A percentile compares a stretch with the other conserved stretches of the same genome.
phyloP scores from a whole-genome alignment of 2,329 filamentous ascomycete species.

The Fusarium sp. region DNA sequence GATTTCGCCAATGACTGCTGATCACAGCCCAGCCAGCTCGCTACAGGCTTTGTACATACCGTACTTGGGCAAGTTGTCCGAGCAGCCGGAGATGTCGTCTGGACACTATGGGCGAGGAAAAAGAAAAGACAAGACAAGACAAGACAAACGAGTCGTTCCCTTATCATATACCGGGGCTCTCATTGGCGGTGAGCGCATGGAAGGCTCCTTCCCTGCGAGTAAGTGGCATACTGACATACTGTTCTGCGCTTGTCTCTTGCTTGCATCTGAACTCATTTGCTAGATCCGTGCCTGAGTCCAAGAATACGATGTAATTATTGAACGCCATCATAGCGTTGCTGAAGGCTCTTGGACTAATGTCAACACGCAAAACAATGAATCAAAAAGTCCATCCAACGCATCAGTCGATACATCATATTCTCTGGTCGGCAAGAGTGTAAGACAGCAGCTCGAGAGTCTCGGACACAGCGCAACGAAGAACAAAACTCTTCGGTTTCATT shows the following conservation, averaged over 20 bases:
- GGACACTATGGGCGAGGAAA: not conserved
- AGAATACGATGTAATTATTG: slow-evolving; percentile 17
- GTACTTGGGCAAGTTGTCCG: slow-evolving; percentile 9
- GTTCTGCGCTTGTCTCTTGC: not conserved
- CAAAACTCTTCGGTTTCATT: slow-evolving; percentile 3
- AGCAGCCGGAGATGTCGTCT: slow-evolving; percentile 25
- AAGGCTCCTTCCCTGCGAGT: slow-evolving; percentile 19
- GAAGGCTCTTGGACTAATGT: slow-evolving; percentile 1
- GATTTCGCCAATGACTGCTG: slow-evolving; percentile 35
- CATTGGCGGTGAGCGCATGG: slow-evolving; percentile 22
- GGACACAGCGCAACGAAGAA: slow-evolving; percentile 9
- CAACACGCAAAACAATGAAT: not conserved
- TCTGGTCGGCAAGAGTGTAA: slow-evolving; percentile 7
- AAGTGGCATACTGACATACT: slow-evolving; percentile 15
- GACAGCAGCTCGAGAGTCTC: slow-evolving; percentile 12
- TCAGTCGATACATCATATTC: slow-evolving; percentile 11
- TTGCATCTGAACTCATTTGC: slow-evolving; percentile 2
- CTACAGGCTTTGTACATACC: slow-evolving; percentile 6
- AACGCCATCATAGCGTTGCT: slow-evolving; percentile 20
- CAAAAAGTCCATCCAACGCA: not conserved
- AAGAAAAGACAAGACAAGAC: slow-evolving; percentile 4
- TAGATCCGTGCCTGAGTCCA: slow-evolving; percentile 14
- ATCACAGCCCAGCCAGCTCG: slow-evolving; percentile 31
- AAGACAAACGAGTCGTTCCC: slow-evolving; percentile 23
- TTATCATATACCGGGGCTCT: slow-evolving; percentile 1